Evolutionary conservation across 805 yeast genomes (phyloP), one percentile per base, ranked within the genome.

Genomic region (Candida ovalis): DNA sequence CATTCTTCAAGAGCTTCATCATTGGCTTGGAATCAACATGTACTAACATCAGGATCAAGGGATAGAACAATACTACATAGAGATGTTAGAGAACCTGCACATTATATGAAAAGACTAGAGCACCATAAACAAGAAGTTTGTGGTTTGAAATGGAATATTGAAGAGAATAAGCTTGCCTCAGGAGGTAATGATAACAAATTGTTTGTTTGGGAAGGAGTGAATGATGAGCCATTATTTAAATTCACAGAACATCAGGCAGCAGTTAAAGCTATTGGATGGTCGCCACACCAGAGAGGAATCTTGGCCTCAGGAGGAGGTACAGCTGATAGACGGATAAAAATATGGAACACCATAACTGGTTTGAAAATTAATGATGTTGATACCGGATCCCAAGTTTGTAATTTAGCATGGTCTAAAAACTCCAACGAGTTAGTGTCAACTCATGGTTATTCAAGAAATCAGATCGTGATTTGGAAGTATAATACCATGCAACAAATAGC

Each of bases 281-380:
- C 96, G 1, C 98, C 99, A 2, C 98, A 94, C 63, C 96, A 89
- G 63, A 73, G 97, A 47, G 97, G 98, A 1, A 76, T 91, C 2
- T 67, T 94, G 47, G 98, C 98, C 1, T 80, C 94, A 1, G 99
- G 99, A 15, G 99, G 99, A 18, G 99, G 99, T 33, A 90, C 98
- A 0, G 91, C 95, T 1, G 99, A 94, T 67, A 81, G 92, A 48
- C 77, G 84, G 36, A 85, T 94, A 57, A 88, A 91, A 65, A 81
- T 90, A 22, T 94, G 98, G 98, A 94, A 91, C 64, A 86, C 96
- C 0, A 69, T 83, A 40, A 87, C 86, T 7, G 96, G 97, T 1
- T 64, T 75, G 22, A 79, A 84, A 49, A 61, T 88, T 12, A 78
- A 81, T 58, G 94, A 89, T 56, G 81, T 87, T n/a, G 95, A 92